These are phyloP conservation scores for Stropharia rugosoannulata DNA, from an alignment of 768 basidiomycete species.

Conservation along the genomic window DNA sequence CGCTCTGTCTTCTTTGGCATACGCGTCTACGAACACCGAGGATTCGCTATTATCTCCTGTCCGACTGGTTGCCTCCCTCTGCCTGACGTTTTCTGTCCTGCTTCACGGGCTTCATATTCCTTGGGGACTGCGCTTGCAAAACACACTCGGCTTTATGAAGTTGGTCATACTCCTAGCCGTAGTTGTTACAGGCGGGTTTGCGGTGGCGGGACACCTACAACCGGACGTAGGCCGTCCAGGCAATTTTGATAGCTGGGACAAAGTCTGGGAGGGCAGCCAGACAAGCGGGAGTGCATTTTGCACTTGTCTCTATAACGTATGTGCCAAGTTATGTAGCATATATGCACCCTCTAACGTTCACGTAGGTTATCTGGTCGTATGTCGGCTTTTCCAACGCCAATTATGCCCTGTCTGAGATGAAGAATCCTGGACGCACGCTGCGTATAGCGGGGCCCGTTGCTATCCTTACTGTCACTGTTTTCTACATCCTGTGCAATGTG, in stretches of 20 bases:
- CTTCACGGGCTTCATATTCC: conserved; percentile 40
- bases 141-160: conserved; percentile 56
- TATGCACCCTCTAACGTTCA: not conserved
- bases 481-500: conserved; percentile 63
- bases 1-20: conserved; percentile 23
- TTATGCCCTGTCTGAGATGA: conserved; percentile 63
- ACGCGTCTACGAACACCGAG: conserved; percentile 12
- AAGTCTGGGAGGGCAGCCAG: conserved; percentile 35
- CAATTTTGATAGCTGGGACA: conserved; percentile 27
- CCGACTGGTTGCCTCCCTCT: conserved; percentile 26
- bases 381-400: conserved; percentile 68
- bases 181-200: conserved; percentile 43
- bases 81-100: conserved; percentile 31
- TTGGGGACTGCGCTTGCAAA: conserved; percentile 57
- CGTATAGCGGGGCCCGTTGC: conserved; percentile 65
- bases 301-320: conserved; percentile 45
- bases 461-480: conserved; percentile 46
- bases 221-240: conserved; percentile 20
- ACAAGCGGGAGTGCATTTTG: conserved; percentile 46
- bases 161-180: conserved; percentile 44
- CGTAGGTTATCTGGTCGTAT: conserved; percentile 49
- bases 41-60: conserved; percentile 13
- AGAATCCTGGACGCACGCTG: conserved; percentile 61
- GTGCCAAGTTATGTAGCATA: not conserved
- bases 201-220: conserved; percentile 30